These are phyloP conservation scores for Candida suzukii DNA, from an alignment of 805 yeast species.

Conservation along the genomic window DNA sequence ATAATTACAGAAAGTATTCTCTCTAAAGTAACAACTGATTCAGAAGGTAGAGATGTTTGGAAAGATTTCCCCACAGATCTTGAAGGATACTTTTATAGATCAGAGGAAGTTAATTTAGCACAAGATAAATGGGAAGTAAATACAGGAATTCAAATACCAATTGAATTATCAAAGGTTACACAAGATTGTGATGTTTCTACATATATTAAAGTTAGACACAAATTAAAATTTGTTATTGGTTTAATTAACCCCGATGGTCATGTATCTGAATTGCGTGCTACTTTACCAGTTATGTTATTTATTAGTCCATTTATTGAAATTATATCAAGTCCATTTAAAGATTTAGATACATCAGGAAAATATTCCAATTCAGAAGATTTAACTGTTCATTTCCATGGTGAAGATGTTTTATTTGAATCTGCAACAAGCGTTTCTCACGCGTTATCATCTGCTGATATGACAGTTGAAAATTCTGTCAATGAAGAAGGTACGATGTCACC, in stretches of 20 bases:
- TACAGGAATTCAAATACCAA: constrained; percentile 57
- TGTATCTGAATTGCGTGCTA: constrained; percentile 83
- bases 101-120: constrained; percentile 20
- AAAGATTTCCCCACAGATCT: constrained; percentile 23
- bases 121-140: constrained; percentile 73
- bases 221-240: constrained; percentile 73
- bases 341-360: constrained; percentile 17
- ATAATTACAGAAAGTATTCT: constrained; percentile 42
- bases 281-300: constrained; percentile 60
- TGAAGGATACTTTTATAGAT: constrained; percentile 33
- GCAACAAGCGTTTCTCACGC: constrained; percentile 1
- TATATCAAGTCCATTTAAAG: constrained; percentile 33
- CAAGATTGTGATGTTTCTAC: constrained; percentile 77
- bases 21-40: constrained; percentile 29
- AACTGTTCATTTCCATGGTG: constrained; percentile 19
- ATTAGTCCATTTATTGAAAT: constrained; percentile 72
- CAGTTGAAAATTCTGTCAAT: not conserved
- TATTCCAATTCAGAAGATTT: constrained; percentile 19
- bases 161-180: constrained; percentile 65
- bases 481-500: constrained; percentile 6
- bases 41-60: constrained; percentile 35
- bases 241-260: constrained; percentile 88
- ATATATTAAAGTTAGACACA: constrained; percentile 80
- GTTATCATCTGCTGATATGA: not conserved
- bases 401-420: constrained; percentile 18